Evolutionary conservation across 2,329 filamentous ascomycete genomes (phyloP), one percentile per base, ranked within the genome.

Genomic region (Stachybotrys echinatus): DNA sequence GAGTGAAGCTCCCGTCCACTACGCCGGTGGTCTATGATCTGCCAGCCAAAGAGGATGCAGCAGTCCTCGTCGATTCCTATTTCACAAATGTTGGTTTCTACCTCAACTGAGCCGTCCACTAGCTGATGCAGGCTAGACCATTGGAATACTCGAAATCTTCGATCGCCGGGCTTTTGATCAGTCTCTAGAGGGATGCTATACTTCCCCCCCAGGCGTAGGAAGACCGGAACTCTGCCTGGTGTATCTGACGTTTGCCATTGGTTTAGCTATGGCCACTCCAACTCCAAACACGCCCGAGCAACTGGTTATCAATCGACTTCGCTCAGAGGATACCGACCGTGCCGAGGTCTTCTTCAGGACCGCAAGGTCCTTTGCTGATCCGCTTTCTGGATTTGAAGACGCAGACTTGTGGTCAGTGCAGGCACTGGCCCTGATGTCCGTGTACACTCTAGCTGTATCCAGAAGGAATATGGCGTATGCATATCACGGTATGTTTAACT

Each of bases 371-470:
- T 66, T 85, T 17, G 68, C 67, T 18, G 69, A 75, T 43, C 66
- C 70, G 1, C 62, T 70, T 1, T 63, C 67, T 3, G 73, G 79
- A 0, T 76, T 84, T 45, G 82, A 85, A 58, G 79, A 85, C 57
- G 79, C 77, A 20, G 78, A 84, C 49, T 78, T 87, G 51, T 85
- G 82, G 79, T 81, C 80, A 12, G 74, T 87, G 44, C 83, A 87
- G 58, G 81, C 81, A 2, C 66, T 86, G 42, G 66, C 80, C 1
- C 65, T 88, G 34, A 85, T 87, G 77, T 74, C 83, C 0, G 64
- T 85, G 2, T 88, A 85, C 58, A 81, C 79, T 75, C 65, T 87
- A 17, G 73, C 76, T 3, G 74, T 81, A 14, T 82, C 81, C 1
- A 83, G 79, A 61, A 72, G 81, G 17, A 86, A 86, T 55, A 77